Evolutionary conservation across 2,329 filamentous ascomycete species (phyloP), one percentile per base, ranked within the genome.

Genomic region (Paecilomyces dactylethromorphus): DNA sequence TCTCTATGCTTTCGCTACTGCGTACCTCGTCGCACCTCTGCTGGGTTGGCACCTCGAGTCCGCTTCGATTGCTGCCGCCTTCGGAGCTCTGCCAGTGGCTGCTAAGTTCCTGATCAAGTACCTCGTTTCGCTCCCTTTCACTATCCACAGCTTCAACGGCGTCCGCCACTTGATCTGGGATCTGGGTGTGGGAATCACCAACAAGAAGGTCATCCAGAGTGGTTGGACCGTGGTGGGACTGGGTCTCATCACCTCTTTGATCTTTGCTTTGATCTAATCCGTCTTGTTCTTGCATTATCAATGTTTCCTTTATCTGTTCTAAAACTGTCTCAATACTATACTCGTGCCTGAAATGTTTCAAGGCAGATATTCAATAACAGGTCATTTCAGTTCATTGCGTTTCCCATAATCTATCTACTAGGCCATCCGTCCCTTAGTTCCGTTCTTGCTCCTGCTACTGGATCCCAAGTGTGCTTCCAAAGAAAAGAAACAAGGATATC

Each of bases 21-120:
- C 88, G 57, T 97, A 97, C 82, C 87, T 96, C 62, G 84, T 84
- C 64, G 87, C 91, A 0, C 92, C 92, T 4, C 77, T 89, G 51
- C 76, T 91, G 57, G 92, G 88, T 64, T 87, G 84, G 82, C 85
- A 90, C 70, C 74, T 90, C 56, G 87, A 88, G 73, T 84, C 80
- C 29, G 82, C 83, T 22, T 82, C 80, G 22, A 73, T 90, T 68
- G 86, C 85, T 7, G 86, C 86, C 33, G 79, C 82, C 24, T 87
- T 90, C 69, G 87, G 81, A 6, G 78, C 82, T 51, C 82, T 86
- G 73, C 86, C 87, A 1, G 61, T 84, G 10, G 74, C 78, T 15
- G 78, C 79, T 29, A 88, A 90, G 78, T 67, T 87, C 22, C 65
- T 72, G 18, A 69, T 85, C 22, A 91, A 90, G 78, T 74, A 81